Conservation (phyloP, 176 grass and related monocot species). For the Carex kokanica region DNA sequence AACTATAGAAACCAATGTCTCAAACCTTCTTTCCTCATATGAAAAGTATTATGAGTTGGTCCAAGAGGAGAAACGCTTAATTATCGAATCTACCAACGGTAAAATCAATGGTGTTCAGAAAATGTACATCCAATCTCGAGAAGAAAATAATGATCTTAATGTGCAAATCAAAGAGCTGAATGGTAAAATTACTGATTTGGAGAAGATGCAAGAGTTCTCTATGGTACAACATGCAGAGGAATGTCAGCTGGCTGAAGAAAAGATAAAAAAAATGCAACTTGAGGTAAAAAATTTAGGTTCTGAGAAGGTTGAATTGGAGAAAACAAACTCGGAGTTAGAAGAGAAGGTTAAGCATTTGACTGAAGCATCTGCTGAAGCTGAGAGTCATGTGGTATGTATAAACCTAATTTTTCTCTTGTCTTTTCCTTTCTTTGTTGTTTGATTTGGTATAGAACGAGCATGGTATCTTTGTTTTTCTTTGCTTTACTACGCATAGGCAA, state of each 20-base stretch:
- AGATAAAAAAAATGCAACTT: slow-evolving; percentile 62
- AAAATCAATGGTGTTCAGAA: slow-evolving; percentile 66
- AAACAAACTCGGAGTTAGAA: slow-evolving; percentile 58
- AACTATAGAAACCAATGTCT: slow-evolving; percentile 47
- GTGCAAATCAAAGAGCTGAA: slow-evolving; percentile 62
- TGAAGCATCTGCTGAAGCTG: slow-evolving; percentile 53
- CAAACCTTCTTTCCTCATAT: slow-evolving; percentile 52
- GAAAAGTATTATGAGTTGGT: slow-evolving; percentile 56
- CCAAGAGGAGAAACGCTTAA: slow-evolving; percentile 61
- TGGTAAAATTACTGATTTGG: slow-evolving; percentile 59
- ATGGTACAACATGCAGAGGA: slow-evolving; percentile 95
- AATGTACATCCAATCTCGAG: slow-evolving; percentile 40
- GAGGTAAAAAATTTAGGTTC: slow-evolving; percentile 59
- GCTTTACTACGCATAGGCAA: slow-evolving; percentile 10
- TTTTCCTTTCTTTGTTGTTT: not conserved
- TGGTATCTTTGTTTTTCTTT: not conserved
- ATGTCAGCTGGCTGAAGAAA: slow-evolving; percentile 74
- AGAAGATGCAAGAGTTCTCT: slow-evolving; percentile 77
- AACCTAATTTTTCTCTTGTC: not conserved
- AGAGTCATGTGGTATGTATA: slow-evolving; percentile 66
- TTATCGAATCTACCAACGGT: slow-evolving; percentile 39
- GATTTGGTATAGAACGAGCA: not conserved
- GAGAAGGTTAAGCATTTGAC: slow-evolving; percentile 56
- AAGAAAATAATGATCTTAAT: slow-evolving; percentile 56
- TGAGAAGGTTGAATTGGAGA: slow-evolving; percentile 49